Evolutionary conservation across 2,329 filamentous ascomycete genomes (phyloP).

Genomic region (Stagonosporopsis cucurbitacearum): DNA sequence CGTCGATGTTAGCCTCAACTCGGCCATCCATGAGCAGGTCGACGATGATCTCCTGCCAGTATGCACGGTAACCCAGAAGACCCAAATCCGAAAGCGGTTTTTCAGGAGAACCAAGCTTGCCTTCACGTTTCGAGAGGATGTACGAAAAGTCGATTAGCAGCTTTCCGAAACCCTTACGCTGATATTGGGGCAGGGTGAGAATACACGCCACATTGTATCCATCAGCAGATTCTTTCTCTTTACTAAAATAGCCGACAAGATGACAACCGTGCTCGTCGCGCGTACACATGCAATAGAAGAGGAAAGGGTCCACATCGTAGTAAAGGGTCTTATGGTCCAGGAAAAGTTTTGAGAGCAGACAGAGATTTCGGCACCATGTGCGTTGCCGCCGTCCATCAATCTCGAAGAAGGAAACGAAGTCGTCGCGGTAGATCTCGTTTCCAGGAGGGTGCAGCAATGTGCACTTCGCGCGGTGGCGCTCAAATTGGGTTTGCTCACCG

Average conservation of each 20-base stretch:
- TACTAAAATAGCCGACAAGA: slow-evolving; percentile 98
- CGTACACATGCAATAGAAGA: slow-evolving; percentile 98
- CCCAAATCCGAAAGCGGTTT: slow-evolving; percentile 95
- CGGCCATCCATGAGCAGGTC: slow-evolving; percentile 76
- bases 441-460: slow-evolving; percentile 90
- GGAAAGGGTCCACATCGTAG: slow-evolving; percentile 98
- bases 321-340: slow-evolving; percentile 98
- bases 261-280: slow-evolving; percentile 90
- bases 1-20: slow-evolving; percentile 82
- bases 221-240: slow-evolving; percentile 96
- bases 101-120: slow-evolving; percentile 93
- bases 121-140: slow-evolving; percentile 92
- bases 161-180: slow-evolving; percentile 91
- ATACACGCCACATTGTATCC: slow-evolving; percentile 99
- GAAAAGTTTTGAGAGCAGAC: slow-evolving; percentile 93
- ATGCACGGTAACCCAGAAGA: slow-evolving; percentile 91
- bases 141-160: slow-evolving; percentile 97
- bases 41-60: slow-evolving; percentile 95
- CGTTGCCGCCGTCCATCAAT: slow-evolving; percentile 93
- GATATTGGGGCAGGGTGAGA: slow-evolving; percentile 92
- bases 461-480: slow-evolving; percentile 87
- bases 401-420: slow-evolving; percentile 93
- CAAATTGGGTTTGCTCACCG: slow-evolving; percentile 80
- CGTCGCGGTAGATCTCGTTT: slow-evolving; percentile 97
- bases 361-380: slow-evolving; percentile 96